These are phyloP conservation scores for Sporothrix mexicana DNA, from an alignment of 2,329 filamentous ascomycete genomes.

Conservation along the genomic window DNA sequence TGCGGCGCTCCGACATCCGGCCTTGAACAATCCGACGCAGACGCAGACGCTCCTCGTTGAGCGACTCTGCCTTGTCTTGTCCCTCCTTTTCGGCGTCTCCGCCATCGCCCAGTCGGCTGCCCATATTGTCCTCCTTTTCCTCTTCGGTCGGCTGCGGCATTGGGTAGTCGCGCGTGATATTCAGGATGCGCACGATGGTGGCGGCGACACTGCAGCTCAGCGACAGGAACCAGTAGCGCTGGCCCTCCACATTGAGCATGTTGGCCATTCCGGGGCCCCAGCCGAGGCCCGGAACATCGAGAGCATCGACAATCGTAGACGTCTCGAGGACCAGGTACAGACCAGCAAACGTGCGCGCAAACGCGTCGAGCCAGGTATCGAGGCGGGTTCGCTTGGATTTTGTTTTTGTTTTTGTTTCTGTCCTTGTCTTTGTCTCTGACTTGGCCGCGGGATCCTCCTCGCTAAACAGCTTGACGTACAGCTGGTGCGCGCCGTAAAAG, in stretches of 20 bases:
- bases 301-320: slow-evolving; percentile 62
- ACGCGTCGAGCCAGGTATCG: slow-evolving; percentile 59
- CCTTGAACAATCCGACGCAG: slow-evolving; percentile 45
- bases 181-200: slow-evolving; percentile 51
- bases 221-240: slow-evolving; percentile 73
- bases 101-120: slow-evolving; percentile 39
- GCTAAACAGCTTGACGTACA: slow-evolving; percentile 43
- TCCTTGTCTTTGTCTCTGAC: not conserved
- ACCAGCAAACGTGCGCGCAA: slow-evolving; percentile 65
- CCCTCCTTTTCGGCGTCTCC: slow-evolving; percentile 42
- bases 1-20: slow-evolving; percentile 45
- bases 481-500: slow-evolving; percentile 57
- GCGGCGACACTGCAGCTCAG: slow-evolving; percentile 58
- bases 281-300: slow-evolving; percentile 52
- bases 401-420: too few species aligned
- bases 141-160: slow-evolving; percentile 44
- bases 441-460: not conserved
- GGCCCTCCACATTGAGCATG: slow-evolving; percentile 62
- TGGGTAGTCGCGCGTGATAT: slow-evolving; percentile 46
- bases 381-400: slow-evolving; percentile 35
- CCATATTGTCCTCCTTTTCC: slow-evolving; percentile 24
- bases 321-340: slow-evolving; percentile 72
- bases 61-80: slow-evolving; percentile 33
- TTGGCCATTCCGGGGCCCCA: slow-evolving; percentile 58
- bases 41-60: slow-evolving; percentile 46